phyloP scores from a whole-genome alignment of 2,329 filamentous ascomycete species.

The Tolypocladium cylindrosporum region DNA sequence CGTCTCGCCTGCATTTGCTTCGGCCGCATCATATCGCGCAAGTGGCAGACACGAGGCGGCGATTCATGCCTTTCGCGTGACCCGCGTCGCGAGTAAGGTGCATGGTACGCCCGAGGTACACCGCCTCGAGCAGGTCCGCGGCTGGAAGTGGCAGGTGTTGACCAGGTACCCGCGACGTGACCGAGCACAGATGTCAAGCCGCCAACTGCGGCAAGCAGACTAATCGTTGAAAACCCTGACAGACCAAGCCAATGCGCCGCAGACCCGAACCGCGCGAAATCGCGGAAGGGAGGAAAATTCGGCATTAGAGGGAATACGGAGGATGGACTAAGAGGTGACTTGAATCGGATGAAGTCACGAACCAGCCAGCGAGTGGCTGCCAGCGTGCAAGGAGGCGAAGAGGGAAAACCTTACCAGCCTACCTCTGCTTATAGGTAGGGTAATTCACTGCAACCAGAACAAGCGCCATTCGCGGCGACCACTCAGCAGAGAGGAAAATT shows the following conservation, averaged over 20 bases:
- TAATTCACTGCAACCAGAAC: not conserved
- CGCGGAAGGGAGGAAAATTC: not conserved
- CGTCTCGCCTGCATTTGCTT: not conserved
- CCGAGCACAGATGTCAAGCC: not conserved
- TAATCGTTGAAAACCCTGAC: not conserved
- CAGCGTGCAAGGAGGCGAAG: not conserved
- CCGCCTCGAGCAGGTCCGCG: not conserved
- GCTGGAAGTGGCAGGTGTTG: not conserved
- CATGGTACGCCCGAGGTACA: not conserved
- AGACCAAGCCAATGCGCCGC: conserved; percentile 7
- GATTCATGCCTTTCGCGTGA: conserved; percentile 5
- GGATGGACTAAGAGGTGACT: conserved; percentile 4
- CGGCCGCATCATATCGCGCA: conserved; percentile 1
- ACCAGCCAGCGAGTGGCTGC: not conserved
- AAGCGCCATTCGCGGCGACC: not conserved
- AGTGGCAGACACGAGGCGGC: conserved; percentile 6
- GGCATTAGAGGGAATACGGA: not conserved
- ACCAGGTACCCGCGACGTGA: not conserved
- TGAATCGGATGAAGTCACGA: conserved; percentile 3
- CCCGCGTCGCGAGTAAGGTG: conserved; percentile 1
- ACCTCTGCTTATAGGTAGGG: not conserved
- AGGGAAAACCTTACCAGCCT: not conserved
- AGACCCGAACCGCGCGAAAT: conserved; percentile 7
- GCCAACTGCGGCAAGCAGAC: not conserved
- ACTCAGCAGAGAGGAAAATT: not conserved